Evolutionary conservation across 306 rosid species (phyloP), one percentile per base, ranked within the genome.

Genomic region (Abrus precatorius): DNA sequence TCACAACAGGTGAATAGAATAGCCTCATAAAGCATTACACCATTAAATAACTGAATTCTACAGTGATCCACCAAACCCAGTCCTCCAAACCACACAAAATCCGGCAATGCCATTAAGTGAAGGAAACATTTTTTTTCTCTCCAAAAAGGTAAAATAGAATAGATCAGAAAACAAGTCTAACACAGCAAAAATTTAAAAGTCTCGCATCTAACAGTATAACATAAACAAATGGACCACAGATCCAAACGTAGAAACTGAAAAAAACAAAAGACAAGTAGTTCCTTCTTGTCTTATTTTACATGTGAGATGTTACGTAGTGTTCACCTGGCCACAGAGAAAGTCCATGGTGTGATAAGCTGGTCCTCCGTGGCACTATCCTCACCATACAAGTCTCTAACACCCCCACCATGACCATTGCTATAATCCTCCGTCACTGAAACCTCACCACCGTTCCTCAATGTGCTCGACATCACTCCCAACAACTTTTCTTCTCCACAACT

Each of bases 261-360:
- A 10, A 47, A 7, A 30, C 75, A 53, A 10, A 62, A 77, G 44
- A 47, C 12, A 67, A 13, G 52, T 73, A 13, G 52, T 73, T 73
- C 14, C 5, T 27, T 47, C 12, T 45, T 65, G 13, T 55, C 63
- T 55, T 43, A 38, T 9, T 62, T 62, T 13, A 34, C 71, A 12
- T 3, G 43, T 52, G 2, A 72, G 1, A n/a, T 63, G 63, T 27
- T 9, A 34, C 9, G 7, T 9, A 53, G 72, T 14, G 49, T 5
- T 82, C 43, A 93, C 97, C 97, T 93, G 7, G 98, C 88, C 57
- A 90, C 95, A 1, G 97, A 91, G 87, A 86, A 84, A 74, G 84
- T 81, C 97, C 97, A 91, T n/a, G 98, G 98, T 28, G 98, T 91
- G 82, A 93, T 85, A 85, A 89, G 91, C 83, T 93, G 97, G 52